Evolutionary conservation across 1,284 basidiomycete genomes (phyloP).

Genomic region (Ceratobasidium sp.): DNA sequence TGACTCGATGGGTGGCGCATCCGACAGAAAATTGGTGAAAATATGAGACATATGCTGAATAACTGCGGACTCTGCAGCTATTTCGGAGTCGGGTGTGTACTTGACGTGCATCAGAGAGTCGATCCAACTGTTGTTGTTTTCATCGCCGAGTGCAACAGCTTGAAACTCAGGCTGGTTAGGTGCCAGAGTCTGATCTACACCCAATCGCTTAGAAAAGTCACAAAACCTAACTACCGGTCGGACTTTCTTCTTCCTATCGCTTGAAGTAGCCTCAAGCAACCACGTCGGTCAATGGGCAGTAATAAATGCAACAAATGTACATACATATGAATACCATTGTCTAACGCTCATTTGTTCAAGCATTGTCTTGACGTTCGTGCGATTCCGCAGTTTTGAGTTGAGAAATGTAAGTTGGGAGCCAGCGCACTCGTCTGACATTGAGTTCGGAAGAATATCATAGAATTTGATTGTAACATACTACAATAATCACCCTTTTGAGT

Average conservation of each 20-base stretch:
- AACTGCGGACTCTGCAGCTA: no score
- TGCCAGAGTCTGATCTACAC: neutral
- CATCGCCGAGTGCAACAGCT: neutral
- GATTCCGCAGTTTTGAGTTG: constrained; percentile 9
- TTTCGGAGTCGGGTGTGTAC: neutral
- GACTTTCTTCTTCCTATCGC: neutral
- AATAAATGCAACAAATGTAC: neutral
- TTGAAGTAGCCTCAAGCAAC: neutral
- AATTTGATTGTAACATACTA: constrained; percentile 29
- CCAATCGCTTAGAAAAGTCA: neutral
- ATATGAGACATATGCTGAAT: no score
- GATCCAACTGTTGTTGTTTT: neutral
- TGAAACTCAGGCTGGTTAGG: neutral
- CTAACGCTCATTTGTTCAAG: constrained; percentile 28
- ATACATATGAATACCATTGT: neutral
- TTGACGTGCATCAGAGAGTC: neutral
- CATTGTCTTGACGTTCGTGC: constrained; percentile 19
- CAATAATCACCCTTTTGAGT: no score
- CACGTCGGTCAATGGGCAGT: neutral
- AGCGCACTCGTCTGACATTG: constrained; percentile 38
- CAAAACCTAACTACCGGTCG: neutral
- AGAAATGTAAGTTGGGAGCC: constrained; percentile 24
- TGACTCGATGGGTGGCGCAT: no score
- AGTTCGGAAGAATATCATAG: constrained; percentile 29
- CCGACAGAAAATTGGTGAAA: no score